These are phyloP conservation scores for Cercospora nicotianae DNA, from an alignment of 2,329 filamentous ascomycete species.

Conservation along the genomic window DNA sequence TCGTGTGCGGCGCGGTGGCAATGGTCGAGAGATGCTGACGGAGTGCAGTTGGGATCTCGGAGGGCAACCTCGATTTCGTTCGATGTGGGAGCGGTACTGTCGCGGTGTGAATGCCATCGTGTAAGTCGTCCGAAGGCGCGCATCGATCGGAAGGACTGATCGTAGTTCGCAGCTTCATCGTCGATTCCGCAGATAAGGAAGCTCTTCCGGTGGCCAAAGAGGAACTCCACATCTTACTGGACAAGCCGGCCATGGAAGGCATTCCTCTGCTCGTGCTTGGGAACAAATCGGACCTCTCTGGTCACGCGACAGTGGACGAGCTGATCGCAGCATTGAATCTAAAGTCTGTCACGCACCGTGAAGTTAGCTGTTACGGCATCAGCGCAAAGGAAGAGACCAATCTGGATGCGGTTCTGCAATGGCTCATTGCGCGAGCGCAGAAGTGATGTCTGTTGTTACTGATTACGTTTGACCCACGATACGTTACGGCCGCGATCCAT, in stretches of 20 bases:
- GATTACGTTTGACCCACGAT: conserved; percentile 21
- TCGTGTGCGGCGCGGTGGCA: background rate
- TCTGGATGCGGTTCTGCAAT: conserved; percentile 92
- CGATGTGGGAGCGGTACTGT: conserved; percentile 99
- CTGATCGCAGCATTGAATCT: conserved; percentile 90
- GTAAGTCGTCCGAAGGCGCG: conserved; percentile 46
- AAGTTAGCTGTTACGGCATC: conserved; percentile 98
- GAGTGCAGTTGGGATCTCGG: conserved; percentile 82
- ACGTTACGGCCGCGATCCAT: conserved; percentile 25
- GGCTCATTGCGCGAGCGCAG: conserved; percentile 86
- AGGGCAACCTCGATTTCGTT: conserved; percentile 92
- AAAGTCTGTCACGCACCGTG: conserved; percentile 82
- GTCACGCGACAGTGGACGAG: conserved; percentile 89
- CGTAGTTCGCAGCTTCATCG: conserved; percentile 68
- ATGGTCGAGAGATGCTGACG: conserved; percentile 29
- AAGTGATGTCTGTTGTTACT: conserved; percentile 49
- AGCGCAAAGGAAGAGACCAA: conserved; percentile 99
- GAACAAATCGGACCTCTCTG: conserved; percentile 94
- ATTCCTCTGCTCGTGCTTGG: conserved; percentile 93
- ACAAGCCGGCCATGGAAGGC: conserved; percentile 77
- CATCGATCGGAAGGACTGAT: conserved; percentile 7
- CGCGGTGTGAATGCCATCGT: conserved; percentile 96
- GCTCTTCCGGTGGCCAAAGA: conserved; percentile 83
- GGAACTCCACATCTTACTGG: conserved; percentile 85
- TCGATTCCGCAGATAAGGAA: conserved; percentile 85